A percentile compares a stretch with the other conserved stretches of the same genome.
These are phyloP conservation scores for Botrytis pseudocinerea DNA, from an alignment of 2,329 filamentous ascomycete species.

Conservation along the genomic window DNA sequence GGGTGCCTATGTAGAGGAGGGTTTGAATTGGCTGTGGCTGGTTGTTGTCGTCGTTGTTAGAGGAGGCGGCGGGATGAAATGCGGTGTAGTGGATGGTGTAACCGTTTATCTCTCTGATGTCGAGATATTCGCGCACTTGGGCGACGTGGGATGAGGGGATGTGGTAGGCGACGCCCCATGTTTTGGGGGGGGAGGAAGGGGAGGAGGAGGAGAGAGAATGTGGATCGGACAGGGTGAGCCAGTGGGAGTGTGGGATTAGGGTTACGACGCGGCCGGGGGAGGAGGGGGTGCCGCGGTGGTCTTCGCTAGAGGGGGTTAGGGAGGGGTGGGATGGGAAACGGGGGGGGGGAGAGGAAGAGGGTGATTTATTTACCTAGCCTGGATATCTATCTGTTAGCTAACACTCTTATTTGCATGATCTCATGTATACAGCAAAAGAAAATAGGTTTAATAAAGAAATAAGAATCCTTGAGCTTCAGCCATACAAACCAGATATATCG, in stretches of 20 bases:
- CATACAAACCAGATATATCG: background rate
- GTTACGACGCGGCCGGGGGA: conserved; percentile 90
- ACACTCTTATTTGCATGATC: conserved; percentile 1
- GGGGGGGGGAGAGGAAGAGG: too few species aligned
- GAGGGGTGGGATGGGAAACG: conserved; percentile 7
- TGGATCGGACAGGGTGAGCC: conserved; percentile 71
- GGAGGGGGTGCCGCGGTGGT: conserved; percentile 89
- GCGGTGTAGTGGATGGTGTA: conserved; percentile 91
- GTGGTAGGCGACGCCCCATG: conserved; percentile 94
- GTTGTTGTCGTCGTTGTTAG: conserved; percentile 31
- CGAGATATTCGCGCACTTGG: conserved; percentile 85
- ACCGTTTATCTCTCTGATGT: conserved; percentile 96
- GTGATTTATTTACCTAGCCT: conserved; percentile 40
- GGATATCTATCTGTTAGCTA: conserved; percentile 14
- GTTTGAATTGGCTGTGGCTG: conserved; percentile 45
- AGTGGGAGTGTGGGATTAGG: conserved; percentile 80
- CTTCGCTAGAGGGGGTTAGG: conserved; percentile 61
- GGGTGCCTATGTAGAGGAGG: conserved; percentile 92
- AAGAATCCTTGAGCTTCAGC: background rate
- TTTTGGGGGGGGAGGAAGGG: conserved; percentile 57
- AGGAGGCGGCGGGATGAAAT: conserved; percentile 62
- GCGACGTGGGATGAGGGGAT: conserved; percentile 70
- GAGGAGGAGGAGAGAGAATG: background rate
- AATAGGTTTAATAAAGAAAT: background rate
- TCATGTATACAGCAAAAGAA: background rate